These are phyloP conservation scores for Diplodia intermedia DNA, from an alignment of 2,329 filamentous ascomycete genomes.

Conservation along the genomic window DNA sequence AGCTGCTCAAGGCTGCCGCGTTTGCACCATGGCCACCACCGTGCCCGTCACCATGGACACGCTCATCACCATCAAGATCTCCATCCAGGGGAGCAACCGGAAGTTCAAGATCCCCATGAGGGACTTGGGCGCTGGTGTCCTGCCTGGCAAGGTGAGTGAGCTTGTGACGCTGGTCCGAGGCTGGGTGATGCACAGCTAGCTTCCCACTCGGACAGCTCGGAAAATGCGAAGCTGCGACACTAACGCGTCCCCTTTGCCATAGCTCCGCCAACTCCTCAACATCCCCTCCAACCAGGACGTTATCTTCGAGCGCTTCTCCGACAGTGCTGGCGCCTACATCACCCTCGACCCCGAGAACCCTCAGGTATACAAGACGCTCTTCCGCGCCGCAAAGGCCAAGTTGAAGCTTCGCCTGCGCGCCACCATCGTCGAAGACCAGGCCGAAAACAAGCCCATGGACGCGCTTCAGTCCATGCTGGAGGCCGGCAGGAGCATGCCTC, in stretches of 20 bases:
- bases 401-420: slow-evolving; percentile 91
- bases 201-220: slow-evolving; percentile 9
- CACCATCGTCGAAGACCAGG: slow-evolving; percentile 54
- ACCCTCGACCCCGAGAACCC: slow-evolving; percentile 77
- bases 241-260: slow-evolving; percentile 33
- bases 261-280: slow-evolving; percentile 74
- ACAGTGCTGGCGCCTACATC: slow-evolving; percentile 84
- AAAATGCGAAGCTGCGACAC: background rate
- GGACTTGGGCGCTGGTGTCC: slow-evolving; percentile 75
- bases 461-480: slow-evolving; percentile 14
- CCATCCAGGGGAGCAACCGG: slow-evolving; percentile 75
- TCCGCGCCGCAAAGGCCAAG: slow-evolving; percentile 96
- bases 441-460: background rate
- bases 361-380: slow-evolving; percentile 93
- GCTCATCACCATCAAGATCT: slow-evolving; percentile 84
- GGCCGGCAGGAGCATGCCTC: slow-evolving; percentile 5
- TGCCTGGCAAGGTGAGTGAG: slow-evolving; percentile 82
- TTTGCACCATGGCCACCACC: slow-evolving; percentile 49
- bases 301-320: slow-evolving; percentile 90
- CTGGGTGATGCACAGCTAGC: slow-evolving; percentile 10
- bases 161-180: slow-evolving; percentile 8
- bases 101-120: slow-evolving; percentile 89
- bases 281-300: slow-evolving; percentile 68
- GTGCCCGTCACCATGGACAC: slow-evolving; percentile 68
- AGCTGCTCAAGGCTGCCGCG: slow-evolving; percentile 32